Percentiles rank a stretch among this genome's conserved stretches.
These are phyloP conservation scores for Rhodotorula sp. DNA, from an alignment of 1,284 basidiomycete species.

Conservation along the genomic window DNA sequence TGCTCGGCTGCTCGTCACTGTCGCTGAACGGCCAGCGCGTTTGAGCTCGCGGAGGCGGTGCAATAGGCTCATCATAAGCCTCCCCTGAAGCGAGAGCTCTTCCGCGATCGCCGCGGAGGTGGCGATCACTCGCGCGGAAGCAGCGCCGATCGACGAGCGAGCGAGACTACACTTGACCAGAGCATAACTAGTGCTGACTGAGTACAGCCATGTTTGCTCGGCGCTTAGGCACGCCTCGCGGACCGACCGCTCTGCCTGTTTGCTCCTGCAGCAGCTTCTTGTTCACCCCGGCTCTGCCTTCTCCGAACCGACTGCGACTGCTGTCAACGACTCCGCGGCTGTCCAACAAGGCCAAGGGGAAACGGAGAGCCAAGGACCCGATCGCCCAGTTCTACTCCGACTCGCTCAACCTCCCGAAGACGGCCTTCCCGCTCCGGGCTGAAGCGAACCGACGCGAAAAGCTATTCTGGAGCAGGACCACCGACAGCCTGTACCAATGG, in stretches of 20 bases:
- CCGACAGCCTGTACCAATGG: constrained; percentile 76
- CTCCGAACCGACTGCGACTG: neutral
- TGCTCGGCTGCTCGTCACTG: neutral
- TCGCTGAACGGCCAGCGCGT: neutral
- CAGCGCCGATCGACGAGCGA: too few relatives aligned
- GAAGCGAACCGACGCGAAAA: constrained; percentile 66
- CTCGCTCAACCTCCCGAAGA: constrained; percentile 74
- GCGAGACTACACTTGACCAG: too few relatives aligned
- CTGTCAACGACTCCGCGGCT: neutral
- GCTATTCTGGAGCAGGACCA: constrained; percentile 65
- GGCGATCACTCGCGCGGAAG: too few relatives aligned
- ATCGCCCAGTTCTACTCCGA: constrained; percentile 29
- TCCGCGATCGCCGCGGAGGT: too few relatives aligned
- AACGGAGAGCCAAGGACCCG: constrained; percentile 19
- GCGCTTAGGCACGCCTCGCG: too few relatives aligned
- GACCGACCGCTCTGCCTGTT: neutral
- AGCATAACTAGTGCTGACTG: too few relatives aligned
- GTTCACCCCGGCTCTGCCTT: neutral
- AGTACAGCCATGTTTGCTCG: too few relatives aligned
- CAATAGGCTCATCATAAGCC: too few relatives aligned
- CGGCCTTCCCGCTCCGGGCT: constrained; percentile 72
- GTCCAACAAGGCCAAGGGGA: neutral
- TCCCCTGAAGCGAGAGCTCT: too few relatives aligned
- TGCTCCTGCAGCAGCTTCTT: neutral
- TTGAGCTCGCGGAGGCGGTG: neutral